Evolutionary conservation across 192 early-diverging fungal species (phyloP), one percentile per base, ranked within the genome.

Genomic region (Podochytrium sp.): DNA sequence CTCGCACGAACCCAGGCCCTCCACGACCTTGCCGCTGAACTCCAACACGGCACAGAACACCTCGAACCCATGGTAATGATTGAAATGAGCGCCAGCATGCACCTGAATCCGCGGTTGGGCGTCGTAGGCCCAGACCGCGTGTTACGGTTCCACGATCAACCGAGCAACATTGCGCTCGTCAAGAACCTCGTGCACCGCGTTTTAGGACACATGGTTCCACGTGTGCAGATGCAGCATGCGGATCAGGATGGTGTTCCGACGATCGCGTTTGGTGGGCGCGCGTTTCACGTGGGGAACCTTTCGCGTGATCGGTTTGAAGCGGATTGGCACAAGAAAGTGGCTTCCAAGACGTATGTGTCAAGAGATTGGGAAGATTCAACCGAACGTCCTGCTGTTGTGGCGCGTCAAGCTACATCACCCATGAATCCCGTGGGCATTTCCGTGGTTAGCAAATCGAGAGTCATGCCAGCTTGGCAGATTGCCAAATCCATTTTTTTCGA

Each of bases 201-300:
- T 32, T 20, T 66, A 43, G 49, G 49, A 7, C 64, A 66, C 43
- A 66, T 66, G 64, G 64, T 66, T n/a, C 64, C 64, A 12, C 64
- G 64, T 6, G 43, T 20, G 10, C 64, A 75, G 16, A 71, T 39
- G 27, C 16, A 75, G 2, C 47, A 75, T 40, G 40, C 73, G 6
- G 12, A 53, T 23, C 41, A 73, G 39, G 7, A 59, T 33, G 73
- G 73, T 4, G 74, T 75, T 52, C 65, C 50, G 7, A 73, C 70
- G 4, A 43, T 75, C 3, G 55, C 73, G 43, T 75, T 75, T 57
- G 29, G 71, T 20, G 38, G 32, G 30, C 16, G 35, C 4, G 73
- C 65, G 6, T 14, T 10, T 5, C 74, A 38, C 55, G 43, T 73
- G 6, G 73, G 73, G 37, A 50, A 74, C 18, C 14, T 75, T 18